phyloP scores from a whole-genome alignment of 129 eudicot species.

The Flaveria trinervia region DNA sequence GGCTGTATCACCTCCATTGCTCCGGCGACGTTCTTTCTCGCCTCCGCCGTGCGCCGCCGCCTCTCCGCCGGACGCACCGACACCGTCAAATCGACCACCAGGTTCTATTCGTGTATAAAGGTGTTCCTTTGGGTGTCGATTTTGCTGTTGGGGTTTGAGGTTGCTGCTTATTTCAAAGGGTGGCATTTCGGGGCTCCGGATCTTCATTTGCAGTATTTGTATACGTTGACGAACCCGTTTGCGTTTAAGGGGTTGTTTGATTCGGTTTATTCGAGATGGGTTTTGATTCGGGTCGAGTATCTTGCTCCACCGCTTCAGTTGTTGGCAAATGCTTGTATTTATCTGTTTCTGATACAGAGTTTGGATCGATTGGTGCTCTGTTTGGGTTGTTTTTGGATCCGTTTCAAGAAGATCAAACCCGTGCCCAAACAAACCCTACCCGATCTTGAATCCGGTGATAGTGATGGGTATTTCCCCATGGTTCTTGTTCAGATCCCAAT shows the following conservation, averaged over 20 bases:
- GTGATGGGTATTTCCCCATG: slow-evolving; percentile 76
- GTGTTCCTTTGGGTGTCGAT: slow-evolving; percentile 56
- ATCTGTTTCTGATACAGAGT: slow-evolving; percentile 77
- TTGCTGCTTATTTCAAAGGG: slow-evolving; percentile 69
- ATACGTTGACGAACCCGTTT: slow-evolving; percentile 40
- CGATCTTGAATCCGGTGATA: slow-evolving; percentile 78
- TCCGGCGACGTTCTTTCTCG: slow-evolving; percentile 62
- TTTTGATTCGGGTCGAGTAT: slow-evolving; percentile 69
- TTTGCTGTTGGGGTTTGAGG: slow-evolving; percentile 56
- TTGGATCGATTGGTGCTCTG: slow-evolving; percentile 75
- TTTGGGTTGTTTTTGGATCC: slow-evolving; percentile 89
- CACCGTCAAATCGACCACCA: slow-evolving; percentile 31
- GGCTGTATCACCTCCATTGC: slow-evolving; percentile 89
- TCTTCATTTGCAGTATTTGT: slow-evolving; percentile 58
- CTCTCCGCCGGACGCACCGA: slow-evolving; percentile 82
- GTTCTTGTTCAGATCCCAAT: slow-evolving; percentile 97
- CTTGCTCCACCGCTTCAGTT: slow-evolving; percentile 83
- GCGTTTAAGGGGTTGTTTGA: slow-evolving; percentile 51
- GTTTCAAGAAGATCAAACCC: slow-evolving; percentile 64
- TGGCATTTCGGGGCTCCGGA: slow-evolving; percentile 69
- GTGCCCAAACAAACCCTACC: slow-evolving; percentile 45
- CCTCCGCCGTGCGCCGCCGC: slow-evolving; percentile 88
- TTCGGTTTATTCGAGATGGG: slow-evolving; percentile 69
- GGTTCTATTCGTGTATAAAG: slow-evolving; percentile 60
- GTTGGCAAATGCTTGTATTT: slow-evolving; percentile 62